Evolutionary conservation across 2,329 filamentous ascomycete species (phyloP).

Genomic region (Monosporascus sp.): DNA sequence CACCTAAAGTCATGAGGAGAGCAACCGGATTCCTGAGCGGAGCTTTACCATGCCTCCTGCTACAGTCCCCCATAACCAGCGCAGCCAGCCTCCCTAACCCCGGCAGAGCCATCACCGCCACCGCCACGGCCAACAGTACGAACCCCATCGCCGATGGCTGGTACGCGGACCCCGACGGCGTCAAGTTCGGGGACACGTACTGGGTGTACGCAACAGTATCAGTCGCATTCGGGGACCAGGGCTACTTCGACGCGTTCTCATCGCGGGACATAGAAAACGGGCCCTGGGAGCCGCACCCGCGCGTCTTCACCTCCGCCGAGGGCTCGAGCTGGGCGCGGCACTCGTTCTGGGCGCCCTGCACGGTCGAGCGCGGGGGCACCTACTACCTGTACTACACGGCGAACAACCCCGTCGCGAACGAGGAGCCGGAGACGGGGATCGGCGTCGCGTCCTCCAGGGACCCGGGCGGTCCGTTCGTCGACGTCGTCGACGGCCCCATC

Average conservation of each 20-base stretch:
- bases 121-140: not conserved
- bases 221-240: not conserved
- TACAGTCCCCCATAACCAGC: not conserved
- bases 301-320: not conserved
- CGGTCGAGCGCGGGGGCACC: slow-evolving; percentile 1
- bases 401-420: slow-evolving; percentile 2
- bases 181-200: slow-evolving; percentile 1
- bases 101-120: not conserved
- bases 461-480: slow-evolving; percentile 2
- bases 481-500: not conserved
- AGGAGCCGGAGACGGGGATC: slow-evolving; percentile 1
- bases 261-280: not conserved
- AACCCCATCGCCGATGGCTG: slow-evolving; percentile 4
- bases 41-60: not conserved
- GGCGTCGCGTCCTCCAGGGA: not conserved
- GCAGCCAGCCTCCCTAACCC: not conserved
- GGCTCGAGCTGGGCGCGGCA: slow-evolving; percentile 1
- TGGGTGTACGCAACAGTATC: slow-evolving; percentile 4
- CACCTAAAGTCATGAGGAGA: not conserved
- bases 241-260: slow-evolving; percentile 1
- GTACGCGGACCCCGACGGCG: slow-evolving; percentile 5
- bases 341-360: slow-evolving; percentile 5
- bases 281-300: not conserved
- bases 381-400: slow-evolving; percentile 6
- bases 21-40: not conserved